Base-by-base conservation (phyloP, 768 basidiomycete species). In the Crucibulum laeve region DNA sequence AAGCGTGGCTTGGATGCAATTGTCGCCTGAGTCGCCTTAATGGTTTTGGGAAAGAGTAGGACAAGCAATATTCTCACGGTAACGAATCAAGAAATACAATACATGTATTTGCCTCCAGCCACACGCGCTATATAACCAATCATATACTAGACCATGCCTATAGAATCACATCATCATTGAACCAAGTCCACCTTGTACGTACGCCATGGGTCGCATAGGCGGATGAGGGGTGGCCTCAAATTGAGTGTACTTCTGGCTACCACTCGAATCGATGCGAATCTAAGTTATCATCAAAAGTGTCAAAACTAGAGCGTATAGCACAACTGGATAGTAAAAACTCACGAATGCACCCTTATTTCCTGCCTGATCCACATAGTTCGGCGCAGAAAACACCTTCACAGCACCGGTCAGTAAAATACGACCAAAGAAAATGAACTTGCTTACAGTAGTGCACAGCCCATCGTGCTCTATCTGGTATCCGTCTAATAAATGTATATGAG, bases 381-480 rank as follows among this genome's bases (percentile, higher is more conserved):
- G 95, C 28, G 95, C 94, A 35, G 89, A 92, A 62, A 93, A 94
- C 5, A 91, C 87, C 87, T 89, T 49, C 47, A 47, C 42, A 33
- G 14, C 15, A 25, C 24, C 21, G 6, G 10, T 18, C 40, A 13
- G 30, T 11, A 23, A 36, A 11, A n/a, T 21, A 13, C 18, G 5
- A 13, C 23, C 11, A 35, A 30, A 33, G 39, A 19, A 22, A 17
- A 34, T 10, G 35, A 28, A 53, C 33, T 19, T 15, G 42, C 74
- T 52, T 61, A 84, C 92, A 10, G 96, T 98, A 23, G 90, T 94
- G 63, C 95, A 96, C 33, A 96, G 69, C 1, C 96, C 95, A 50
- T 88, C 77, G 56, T 98, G 96, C 59, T 98, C 96, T 42, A 98
- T 74, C 50, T 93, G 84, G 63, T 97, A 98, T 11, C 96, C 96